Evolutionary conservation across 176 grass and related monocot genomes (phyloP), one percentile per base, ranked within the genome.

Genomic region (bread wheat (Triticum aestivum)): DNA sequence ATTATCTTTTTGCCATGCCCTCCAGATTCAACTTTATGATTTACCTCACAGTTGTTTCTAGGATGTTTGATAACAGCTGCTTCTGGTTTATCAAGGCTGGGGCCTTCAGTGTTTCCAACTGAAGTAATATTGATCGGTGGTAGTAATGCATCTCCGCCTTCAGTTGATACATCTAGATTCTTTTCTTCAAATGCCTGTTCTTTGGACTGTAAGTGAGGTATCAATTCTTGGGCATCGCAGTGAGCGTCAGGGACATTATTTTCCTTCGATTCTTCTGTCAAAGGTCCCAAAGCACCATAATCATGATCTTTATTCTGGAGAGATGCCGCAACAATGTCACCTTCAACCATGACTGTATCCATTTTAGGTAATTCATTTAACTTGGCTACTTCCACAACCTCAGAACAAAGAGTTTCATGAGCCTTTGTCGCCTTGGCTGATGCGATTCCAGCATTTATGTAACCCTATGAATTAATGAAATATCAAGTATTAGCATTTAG

Each of bases 371-470:
- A 86, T 88, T 85, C 89, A 74, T 86, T 84, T n/a, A 82, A 18
- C 76, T 79, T 90, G 26, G 54, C 52, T 84, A 78, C 54, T 80
- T 91, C 82, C 78, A 83, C 39, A 89, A 72, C 70, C 89, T 90
- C 87, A 64, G 58, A 84, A 87, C 65, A 79, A 77, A 52, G 34
- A 77, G 61, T 79, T 12, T 6, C 17, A 18, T 38, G 66, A 18
- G 45, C 87, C 64, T 73, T 64, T 35, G 13, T 26, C 42, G 77
- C 78, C 44, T 93, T 90, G 59, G 83, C 69, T 42, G 86, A 98
- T 72, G 92, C 90, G 78, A 99, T 92, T 83, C 97, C 97, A 80
- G 97, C 64, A 96, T 99, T 99, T 94, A 99, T 99, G 79, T 93
- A 94, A 81, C 97, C 94, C 97, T 99, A 79, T 9, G 29, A 64